Conservation (phyloP, 192 early-diverging fungal species). For the Kappamyces sp. region DNA sequence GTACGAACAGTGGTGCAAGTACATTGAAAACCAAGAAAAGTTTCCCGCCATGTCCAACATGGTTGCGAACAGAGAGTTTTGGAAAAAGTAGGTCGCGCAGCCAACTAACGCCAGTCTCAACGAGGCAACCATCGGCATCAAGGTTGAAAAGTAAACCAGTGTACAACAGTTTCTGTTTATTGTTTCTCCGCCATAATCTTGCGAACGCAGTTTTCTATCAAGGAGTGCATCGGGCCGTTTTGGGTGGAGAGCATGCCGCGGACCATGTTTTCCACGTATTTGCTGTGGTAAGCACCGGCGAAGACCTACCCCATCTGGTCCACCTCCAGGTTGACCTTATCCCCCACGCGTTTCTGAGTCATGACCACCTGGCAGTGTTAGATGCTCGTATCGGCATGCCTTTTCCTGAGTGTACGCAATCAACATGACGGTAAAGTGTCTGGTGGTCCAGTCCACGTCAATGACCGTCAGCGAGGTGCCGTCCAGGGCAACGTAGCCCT, state of each 20-base stretch:
- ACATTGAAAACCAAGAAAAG: constrained; percentile 29
- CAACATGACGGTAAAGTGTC: constrained; percentile 89
- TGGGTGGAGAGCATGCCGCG: constrained; percentile 38
- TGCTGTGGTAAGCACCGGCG: constrained; percentile 31
- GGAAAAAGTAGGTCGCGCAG: constrained; percentile 21
- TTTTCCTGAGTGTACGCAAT: constrained; percentile 83
- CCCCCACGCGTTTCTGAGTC: constrained; percentile 64
- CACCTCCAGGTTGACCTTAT: constrained; percentile 89
- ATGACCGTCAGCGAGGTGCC: constrained; percentile 94
- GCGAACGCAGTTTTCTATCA: constrained; percentile 12
- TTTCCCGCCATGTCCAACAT: constrained; percentile 25
- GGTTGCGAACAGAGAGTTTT: constrained; percentile 23
- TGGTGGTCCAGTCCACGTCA: constrained; percentile 68
- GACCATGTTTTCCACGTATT: constrained; percentile 86
- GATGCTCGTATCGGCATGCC: neutral
- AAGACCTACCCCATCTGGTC: constrained; percentile 69
- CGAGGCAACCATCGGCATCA: too few relatives aligned
- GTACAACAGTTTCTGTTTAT: too few relatives aligned
- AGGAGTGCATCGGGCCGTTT: neutral
- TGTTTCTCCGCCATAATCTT: constrained; percentile 1
- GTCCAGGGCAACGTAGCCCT: constrained; percentile 91
- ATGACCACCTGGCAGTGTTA: constrained; percentile 59
- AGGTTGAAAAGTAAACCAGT: too few relatives aligned
- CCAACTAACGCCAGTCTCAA: too few relatives aligned
- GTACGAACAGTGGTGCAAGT: constrained; percentile 49